A percentile compares a stretch with the other conserved stretches of the same genome.
These are phyloP conservation scores for Histomonas meleagridis DNA, from an alignment of 208 protist species.

Conservation along the genomic window DNA sequence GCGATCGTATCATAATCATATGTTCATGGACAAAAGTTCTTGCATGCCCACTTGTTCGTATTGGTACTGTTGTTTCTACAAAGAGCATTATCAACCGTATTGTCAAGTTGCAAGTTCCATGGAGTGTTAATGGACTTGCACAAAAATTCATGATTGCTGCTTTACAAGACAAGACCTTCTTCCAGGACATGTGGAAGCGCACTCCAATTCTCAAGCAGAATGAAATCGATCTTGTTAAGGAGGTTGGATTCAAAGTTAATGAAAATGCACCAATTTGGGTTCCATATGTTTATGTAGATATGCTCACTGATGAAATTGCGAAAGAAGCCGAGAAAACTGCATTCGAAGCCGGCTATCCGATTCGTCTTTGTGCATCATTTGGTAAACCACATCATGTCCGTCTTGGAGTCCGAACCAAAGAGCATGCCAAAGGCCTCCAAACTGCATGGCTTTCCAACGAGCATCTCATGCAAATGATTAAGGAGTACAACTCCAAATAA, in stretches of 20 bases:
- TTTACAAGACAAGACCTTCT: neutral
- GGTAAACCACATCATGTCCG: neutral
- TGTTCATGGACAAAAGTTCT: constrained; percentile 17
- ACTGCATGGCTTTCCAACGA: neutral
- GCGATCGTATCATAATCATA: neutral
- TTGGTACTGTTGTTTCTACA: neutral
- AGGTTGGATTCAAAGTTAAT: neutral
- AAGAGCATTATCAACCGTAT: neutral
- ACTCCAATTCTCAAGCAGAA: neutral
- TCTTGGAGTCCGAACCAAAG: neutral
- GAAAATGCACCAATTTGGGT: constrained; percentile 3
- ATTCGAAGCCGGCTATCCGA: neutral
- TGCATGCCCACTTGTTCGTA: neutral
- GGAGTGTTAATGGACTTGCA: neutral
- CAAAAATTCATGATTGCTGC: constrained; percentile 5
- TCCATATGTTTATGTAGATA: neutral
- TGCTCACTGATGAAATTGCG: neutral
- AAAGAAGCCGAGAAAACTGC: neutral
- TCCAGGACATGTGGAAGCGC: constrained; percentile 6
- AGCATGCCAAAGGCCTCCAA: neutral
- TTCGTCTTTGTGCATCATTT: neutral
- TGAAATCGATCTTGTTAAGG: neutral
- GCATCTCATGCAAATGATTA: neutral
- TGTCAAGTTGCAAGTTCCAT: neutral
- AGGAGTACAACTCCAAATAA: too few relatives aligned